Percentiles rank a stretch among this genome's conserved stretches.
Evolutionary conservation across 2,329 filamentous ascomycete genomes (phyloP).

Genomic region (Torrubiella hemipterigena): DNA sequence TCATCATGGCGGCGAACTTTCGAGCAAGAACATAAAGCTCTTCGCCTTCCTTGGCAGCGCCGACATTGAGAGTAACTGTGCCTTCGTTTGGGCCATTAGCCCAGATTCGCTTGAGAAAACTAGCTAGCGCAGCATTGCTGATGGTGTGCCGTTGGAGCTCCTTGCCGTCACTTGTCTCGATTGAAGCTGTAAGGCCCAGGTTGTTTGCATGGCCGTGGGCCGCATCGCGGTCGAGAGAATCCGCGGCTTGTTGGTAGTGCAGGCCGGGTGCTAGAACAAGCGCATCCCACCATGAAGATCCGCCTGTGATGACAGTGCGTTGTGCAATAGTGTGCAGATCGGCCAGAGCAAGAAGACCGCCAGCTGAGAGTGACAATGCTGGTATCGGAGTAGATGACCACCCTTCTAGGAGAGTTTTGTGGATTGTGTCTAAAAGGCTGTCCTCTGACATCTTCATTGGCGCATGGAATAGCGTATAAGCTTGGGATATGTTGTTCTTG

Average conservation of each 20-base stretch:
- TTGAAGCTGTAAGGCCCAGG: conserved; percentile 17
- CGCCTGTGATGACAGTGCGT: conserved; percentile 43
- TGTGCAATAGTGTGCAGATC: conserved; percentile 44
- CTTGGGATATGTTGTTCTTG: too few species aligned
- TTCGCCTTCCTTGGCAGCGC: conserved; percentile 11
- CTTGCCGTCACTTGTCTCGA: conserved; percentile 18
- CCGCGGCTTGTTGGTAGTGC: conserved; percentile 47
- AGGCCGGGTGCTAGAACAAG: conserved; percentile 48
- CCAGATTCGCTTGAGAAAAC: conserved; percentile 25
- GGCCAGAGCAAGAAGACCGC: conserved; percentile 45
- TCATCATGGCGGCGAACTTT: conserved; percentile 3
- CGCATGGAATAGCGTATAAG: not conserved
- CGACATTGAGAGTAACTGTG: conserved; percentile 17
- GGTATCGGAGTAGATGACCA: conserved; percentile 35
- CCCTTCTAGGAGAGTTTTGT: conserved; percentile 20
- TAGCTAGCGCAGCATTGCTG: conserved; percentile 39
- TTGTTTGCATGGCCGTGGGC: conserved; percentile 19
- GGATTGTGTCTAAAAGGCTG: too few species aligned
- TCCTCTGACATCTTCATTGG: not conserved
- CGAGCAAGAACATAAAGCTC: conserved; percentile 9
- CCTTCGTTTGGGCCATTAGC: conserved; percentile 9
- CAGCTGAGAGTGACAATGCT: conserved; percentile 31
- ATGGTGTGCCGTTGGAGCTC: conserved; percentile 21
- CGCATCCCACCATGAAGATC: conserved; percentile 42
- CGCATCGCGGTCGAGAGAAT: conserved; percentile 31